Evolutionary conservation across 108 stramenopile genomes (phyloP).

Genomic region (Pseudonitzschia delicatissima): DNA sequence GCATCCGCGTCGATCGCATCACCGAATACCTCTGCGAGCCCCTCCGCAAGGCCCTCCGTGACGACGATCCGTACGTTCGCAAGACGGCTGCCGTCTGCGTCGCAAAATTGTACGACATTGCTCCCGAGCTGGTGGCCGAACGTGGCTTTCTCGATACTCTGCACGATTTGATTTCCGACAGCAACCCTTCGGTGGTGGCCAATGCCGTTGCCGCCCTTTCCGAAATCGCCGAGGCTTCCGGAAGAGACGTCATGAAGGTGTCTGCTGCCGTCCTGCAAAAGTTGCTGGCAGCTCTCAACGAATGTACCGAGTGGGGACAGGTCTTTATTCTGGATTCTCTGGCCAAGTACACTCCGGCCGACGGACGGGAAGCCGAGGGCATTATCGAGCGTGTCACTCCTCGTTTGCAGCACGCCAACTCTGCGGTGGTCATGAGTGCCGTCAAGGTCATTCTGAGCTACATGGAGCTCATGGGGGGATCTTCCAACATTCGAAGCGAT

Average conservation of each 20-base stretch:
- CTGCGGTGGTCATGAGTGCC: constrained; percentile 98
- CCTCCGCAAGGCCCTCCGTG: constrained; percentile 84
- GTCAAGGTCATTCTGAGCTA: constrained; percentile 97
- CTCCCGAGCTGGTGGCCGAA: constrained; percentile 94
- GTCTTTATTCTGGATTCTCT: constrained; percentile 98
- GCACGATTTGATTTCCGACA: constrained; percentile 94
- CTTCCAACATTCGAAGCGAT: constrained; percentile 54
- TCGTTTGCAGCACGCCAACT: constrained; percentile 97
- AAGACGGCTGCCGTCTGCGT: constrained; percentile 99
- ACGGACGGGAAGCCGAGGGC: constrained; percentile 93
- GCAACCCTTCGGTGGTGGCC: constrained; percentile 98
- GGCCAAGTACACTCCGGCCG: constrained; percentile 93
- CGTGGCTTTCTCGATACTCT: constrained; percentile 96
- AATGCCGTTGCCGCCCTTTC: constrained; percentile 98
- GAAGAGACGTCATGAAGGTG: constrained; percentile 94
- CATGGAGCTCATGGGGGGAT: constrained; percentile 88
- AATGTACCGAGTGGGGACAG: constrained; percentile 99
- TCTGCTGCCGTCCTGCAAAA: constrained; percentile 93
- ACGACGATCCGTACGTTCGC: constrained; percentile 98
- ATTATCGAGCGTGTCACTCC: constrained; percentile 99
- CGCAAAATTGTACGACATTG: constrained; percentile 99
- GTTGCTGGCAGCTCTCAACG: constrained; percentile 97
- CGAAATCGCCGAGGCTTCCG: constrained; percentile 96
- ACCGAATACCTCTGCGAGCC: constrained; percentile 99
- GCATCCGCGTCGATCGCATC: constrained; percentile 99